Percentiles rank a stretch among this genome's conserved stretches.
These are phyloP conservation scores for Schizothecium vesticola DNA, from an alignment of 495 filamentous ascomycete genomes.

Conservation along the genomic window DNA sequence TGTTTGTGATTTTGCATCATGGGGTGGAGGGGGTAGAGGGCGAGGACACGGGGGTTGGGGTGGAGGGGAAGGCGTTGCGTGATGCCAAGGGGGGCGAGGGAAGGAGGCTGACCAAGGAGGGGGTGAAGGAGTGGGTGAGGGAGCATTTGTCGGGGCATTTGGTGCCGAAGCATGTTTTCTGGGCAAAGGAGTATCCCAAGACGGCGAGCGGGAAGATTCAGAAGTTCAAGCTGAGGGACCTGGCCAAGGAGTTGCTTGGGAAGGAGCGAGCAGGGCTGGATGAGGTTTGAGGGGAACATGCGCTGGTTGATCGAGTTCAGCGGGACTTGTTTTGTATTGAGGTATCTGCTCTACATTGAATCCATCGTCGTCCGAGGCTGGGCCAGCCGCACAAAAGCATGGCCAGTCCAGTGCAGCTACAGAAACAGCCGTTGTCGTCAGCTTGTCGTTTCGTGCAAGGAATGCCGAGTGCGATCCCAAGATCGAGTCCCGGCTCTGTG, in stretches of 20 bases:
- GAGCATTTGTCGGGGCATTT: constrained; percentile 65
- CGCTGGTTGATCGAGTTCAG: neutral
- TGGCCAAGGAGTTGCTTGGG: constrained; percentile 29
- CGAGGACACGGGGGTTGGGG: constrained; percentile 10
- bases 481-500: neutral
- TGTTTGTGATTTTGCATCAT: constrained; percentile 62
- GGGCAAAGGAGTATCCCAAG: constrained; percentile 76
- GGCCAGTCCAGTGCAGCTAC: no score
- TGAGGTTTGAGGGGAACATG: neutral
- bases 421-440: neutral
- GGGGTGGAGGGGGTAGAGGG: constrained; percentile 31
- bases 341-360: neutral
- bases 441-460: neutral
- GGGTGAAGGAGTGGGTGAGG: constrained; percentile 68
- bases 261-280: neutral
- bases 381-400: neutral
- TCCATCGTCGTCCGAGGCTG: neutral
- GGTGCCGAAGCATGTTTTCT: constrained; percentile 90
- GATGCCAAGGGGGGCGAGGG: constrained; percentile 4
- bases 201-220: constrained; percentile 97
- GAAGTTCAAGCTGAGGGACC: constrained; percentile 79
- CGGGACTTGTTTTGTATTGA: neutral
- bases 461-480: neutral
- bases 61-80: neutral
- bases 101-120: constrained; percentile 43